These are phyloP conservation scores for Capronia coronata DNA, from an alignment of 2,329 filamentous ascomycete species.

Conservation along the genomic window DNA sequence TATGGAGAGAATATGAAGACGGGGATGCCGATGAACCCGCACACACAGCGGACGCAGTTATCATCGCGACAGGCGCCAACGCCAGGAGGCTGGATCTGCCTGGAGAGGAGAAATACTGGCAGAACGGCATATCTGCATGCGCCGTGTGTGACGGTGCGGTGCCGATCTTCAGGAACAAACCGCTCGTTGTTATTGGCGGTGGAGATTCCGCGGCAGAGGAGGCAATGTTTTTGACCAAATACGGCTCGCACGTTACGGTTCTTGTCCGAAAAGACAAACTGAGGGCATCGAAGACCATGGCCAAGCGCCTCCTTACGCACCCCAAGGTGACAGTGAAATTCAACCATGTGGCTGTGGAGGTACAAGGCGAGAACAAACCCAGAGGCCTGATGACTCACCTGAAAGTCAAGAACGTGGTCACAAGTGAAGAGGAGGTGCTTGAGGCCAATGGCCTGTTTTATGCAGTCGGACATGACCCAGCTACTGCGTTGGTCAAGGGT, in stretches of 20 bases:
- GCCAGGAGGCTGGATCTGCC: constrained; percentile 73
- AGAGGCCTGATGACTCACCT: constrained; percentile 80
- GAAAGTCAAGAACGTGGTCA: constrained; percentile 70
- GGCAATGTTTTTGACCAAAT: constrained; percentile 95
- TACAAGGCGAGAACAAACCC: constrained; percentile 71
- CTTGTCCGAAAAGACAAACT: constrained; percentile 82
- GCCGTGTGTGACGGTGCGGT: constrained; percentile 96
- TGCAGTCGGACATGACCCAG: constrained; percentile 93
- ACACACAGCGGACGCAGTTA: constrained; percentile 84
- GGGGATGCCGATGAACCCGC: constrained; percentile 58
- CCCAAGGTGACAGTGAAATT: constrained; percentile 87
- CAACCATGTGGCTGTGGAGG: constrained; percentile 73
- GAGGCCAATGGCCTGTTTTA: constrained; percentile 94
- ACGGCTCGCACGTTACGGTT: constrained; percentile 89
- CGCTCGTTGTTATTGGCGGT: constrained; percentile 88
- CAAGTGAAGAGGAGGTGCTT: constrained; percentile 72
- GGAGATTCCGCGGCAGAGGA: constrained; percentile 97
- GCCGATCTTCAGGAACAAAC: constrained; percentile 96
- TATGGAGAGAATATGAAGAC: constrained; percentile 84
- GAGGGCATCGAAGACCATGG: constrained; percentile 87
- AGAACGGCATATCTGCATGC: constrained; percentile 91
- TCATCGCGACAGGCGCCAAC: constrained; percentile 92
- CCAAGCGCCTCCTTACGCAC: constrained; percentile 70
- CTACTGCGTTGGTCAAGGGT: constrained; percentile 80
- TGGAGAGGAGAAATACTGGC: constrained; percentile 95